Evolutionary conservation across 73 alveolate species (phyloP).

Genomic region (Paramecium pentaurelia): DNA sequence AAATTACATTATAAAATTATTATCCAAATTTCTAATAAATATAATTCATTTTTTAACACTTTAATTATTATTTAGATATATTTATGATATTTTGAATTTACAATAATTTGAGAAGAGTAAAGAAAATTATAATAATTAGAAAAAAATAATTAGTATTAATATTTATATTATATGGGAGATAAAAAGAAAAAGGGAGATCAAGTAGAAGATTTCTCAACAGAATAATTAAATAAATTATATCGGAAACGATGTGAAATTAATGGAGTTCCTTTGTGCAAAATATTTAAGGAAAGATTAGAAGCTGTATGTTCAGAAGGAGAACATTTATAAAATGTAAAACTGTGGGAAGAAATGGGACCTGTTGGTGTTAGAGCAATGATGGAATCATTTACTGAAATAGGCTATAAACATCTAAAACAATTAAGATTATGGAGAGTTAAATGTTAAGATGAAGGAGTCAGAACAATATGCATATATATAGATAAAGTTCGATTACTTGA

Average conservation of each 20-base stretch:
- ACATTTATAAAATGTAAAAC: conserved; percentile 41
- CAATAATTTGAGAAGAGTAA: background rate
- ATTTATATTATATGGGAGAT: conserved; percentile 47
- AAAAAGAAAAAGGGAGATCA: conserved; percentile 60
- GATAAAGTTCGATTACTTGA: conserved; percentile 38
- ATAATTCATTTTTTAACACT: too few species aligned
- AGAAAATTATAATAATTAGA: background rate
- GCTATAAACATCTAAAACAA: conserved; percentile 40
- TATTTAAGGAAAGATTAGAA: conserved; percentile 52
- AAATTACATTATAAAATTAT: too few species aligned
- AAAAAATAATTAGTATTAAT: background rate
- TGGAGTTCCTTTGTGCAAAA: conserved; percentile 55
- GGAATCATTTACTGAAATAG: conserved; percentile 58
- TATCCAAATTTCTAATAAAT: too few species aligned
- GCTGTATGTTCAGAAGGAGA: conserved; percentile 52
- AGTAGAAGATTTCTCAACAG: conserved; percentile 56
- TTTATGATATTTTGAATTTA: too few species aligned
- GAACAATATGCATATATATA: conserved; percentile 54
- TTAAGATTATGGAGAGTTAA: conserved; percentile 59
- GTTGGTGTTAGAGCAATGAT: conserved; percentile 60
- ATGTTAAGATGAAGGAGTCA: conserved; percentile 57
- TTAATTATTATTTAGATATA: too few species aligned
- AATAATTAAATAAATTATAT: conserved; percentile 5
- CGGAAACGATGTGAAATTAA: conserved; percentile 25
- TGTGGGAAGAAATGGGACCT: conserved; percentile 63